Conservation (phyloP, 179 eudicot genomes). For the Silene coronaria region DNA sequence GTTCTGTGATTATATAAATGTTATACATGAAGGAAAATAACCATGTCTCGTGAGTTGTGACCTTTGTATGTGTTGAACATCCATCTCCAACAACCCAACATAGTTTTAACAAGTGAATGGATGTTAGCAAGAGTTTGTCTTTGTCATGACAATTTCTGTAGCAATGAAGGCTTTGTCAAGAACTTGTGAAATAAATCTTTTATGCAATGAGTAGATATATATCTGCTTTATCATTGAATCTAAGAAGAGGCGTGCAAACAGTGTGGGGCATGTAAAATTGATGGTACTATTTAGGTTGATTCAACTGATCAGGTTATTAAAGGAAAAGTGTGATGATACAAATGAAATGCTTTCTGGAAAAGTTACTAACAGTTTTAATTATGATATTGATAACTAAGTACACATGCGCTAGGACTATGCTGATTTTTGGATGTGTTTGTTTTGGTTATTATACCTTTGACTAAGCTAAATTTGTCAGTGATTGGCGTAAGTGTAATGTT, state of each 20-base stretch:
- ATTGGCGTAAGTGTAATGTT: background rate
- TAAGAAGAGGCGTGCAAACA: conserved; percentile 23
- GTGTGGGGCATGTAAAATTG: conserved; percentile 20
- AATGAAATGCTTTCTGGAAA: conserved; percentile 21
- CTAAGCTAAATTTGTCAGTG: conserved; percentile 20
- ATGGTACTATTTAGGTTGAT: conserved; percentile 13
- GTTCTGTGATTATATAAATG: background rate
- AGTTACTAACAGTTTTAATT: conserved; percentile 20
- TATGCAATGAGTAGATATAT: background rate
- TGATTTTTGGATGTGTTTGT: conserved; percentile 28
- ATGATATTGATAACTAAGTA: conserved; percentile 15
- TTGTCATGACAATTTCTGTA: conserved; percentile 1
- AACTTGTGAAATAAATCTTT: background rate
- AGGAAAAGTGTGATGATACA: conserved; percentile 17
- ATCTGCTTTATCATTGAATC: background rate
- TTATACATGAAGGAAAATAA: background rate
- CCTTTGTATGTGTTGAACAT: conserved; percentile 7
- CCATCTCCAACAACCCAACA: background rate
- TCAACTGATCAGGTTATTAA: conserved; percentile 23
- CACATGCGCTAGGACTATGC: conserved; percentile 23
- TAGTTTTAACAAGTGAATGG: background rate
- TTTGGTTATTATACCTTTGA: conserved; percentile 20
- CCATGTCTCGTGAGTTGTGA: background rate
- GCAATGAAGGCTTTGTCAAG: conserved; percentile 4
- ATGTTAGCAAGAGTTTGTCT: background rate